Base-by-base conservation (phyloP, 2,329 filamentous ascomycete species). In the Xylariaceae sp. region DNA sequence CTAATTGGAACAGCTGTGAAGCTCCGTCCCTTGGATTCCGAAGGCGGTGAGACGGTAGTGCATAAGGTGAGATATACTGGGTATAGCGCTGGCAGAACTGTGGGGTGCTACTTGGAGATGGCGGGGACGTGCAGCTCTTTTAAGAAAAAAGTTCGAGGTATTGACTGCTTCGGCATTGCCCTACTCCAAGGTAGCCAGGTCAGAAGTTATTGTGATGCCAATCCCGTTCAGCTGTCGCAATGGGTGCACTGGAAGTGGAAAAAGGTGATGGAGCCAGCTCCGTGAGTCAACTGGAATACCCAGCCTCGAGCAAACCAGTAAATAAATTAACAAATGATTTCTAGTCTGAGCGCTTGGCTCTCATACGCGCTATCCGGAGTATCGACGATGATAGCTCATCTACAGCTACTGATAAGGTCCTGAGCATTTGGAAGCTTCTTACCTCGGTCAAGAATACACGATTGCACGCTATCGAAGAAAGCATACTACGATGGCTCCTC, bases 401-500 rank as follows among this genome's bases (percentile, higher is more conserved):
- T 41, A 59, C 55, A 46, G 65, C 64, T 50, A 69, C 64, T 41
- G 64, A 74, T 43, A 76, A 72, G 24, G 64, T 81, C 30, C 61
- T 68, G 39, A 60, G 61, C 16, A 51, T 81, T 12, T 79, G 74
- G 76, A 62, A 59, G 6, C 60, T 64, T 4, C 60, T 81, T n/a
- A 64, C 68, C 4, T 62, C 65, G 2, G 64, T 66, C 2, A 64
- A 63, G 3, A 56, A 64, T 17, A 62, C 63, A 2, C 61, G 63
- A 28, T 76, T 76, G 34, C 73, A 71, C 47, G 75, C 75, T 2
- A 69, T 73, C 3, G 76, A 81, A 49, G 73, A 79, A 51, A 77
- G 71, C 44, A 72, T 79, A 38, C 54, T 86, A 42, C 71, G 78
- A 64, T 80, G 81, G 69, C 68, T 87, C 2, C 70, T 85, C 39